Evolutionary conservation across 2,329 filamentous ascomycete genomes (phyloP).

Genomic region (Fusarium newnesense): DNA sequence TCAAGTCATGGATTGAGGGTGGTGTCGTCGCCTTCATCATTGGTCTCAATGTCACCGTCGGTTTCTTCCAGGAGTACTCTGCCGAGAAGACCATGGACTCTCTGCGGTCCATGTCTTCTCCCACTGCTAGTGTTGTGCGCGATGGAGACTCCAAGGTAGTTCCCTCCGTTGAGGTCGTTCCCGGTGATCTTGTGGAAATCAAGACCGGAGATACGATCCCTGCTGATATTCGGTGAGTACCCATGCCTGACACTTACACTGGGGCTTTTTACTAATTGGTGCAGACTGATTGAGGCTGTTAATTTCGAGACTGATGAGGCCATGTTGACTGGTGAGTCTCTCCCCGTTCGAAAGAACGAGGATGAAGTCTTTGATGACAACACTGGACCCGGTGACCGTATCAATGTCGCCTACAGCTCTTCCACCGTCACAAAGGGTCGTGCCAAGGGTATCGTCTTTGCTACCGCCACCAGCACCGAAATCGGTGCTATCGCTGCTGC

Average conservation of each 20-base stretch:
- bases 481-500: constrained; percentile 68
- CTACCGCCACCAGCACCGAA: constrained; percentile 71
- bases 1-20: constrained; percentile 69
- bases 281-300: constrained; percentile 64
- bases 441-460: constrained; percentile 68
- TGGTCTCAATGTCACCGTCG: constrained; percentile 66
- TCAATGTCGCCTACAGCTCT: constrained; percentile 71
- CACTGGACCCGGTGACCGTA: constrained; percentile 63
- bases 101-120: constrained; percentile 55
- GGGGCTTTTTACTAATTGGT: constrained; percentile 58
- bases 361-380: constrained; percentile 54
- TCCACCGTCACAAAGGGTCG: constrained; percentile 71
- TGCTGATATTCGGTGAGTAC: constrained; percentile 67
- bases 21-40: constrained; percentile 69
- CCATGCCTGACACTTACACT: constrained; percentile 34
- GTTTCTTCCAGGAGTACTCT: constrained; percentile 57
- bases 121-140: constrained; percentile 57
- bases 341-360: constrained; percentile 66
- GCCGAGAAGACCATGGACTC: constrained; percentile 63
- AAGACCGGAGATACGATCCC: constrained; percentile 69
- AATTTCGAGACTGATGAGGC: constrained; percentile 76
- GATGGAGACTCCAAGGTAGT: constrained; percentile 53
- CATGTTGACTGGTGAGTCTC: constrained; percentile 70
- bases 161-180: constrained; percentile 59
- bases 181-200: constrained; percentile 66